These are phyloP conservation scores for Basipetospora chlamydospora DNA, from an alignment of 2,329 filamentous ascomycete species.

Conservation along the genomic window DNA sequence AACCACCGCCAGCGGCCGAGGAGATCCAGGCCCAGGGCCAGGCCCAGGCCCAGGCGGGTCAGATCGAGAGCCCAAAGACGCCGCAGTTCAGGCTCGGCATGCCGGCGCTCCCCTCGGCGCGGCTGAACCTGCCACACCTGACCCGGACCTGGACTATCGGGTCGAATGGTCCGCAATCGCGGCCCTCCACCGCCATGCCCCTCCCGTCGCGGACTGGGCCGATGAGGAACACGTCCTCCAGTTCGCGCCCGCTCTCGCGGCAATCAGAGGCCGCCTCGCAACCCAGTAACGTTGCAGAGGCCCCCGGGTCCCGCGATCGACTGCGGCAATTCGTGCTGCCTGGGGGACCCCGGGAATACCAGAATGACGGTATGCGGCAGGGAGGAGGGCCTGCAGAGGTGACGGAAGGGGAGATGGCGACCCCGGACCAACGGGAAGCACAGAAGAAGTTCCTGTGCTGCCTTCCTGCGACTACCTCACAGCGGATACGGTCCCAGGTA, in stretches of 20 bases:
- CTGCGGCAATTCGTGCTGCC: too few relatives aligned
- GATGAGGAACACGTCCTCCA: too few relatives aligned
- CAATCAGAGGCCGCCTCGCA: too few relatives aligned
- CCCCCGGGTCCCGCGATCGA: too few relatives aligned
- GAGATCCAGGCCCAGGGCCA: not conserved
- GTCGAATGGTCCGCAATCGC: slow-evolving; percentile 15
- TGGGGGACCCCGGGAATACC: too few relatives aligned
- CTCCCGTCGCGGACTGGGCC: not conserved
- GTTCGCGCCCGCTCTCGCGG: too few relatives aligned
- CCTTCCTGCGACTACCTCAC: slow-evolving; percentile 40
- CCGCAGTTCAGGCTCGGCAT: slow-evolving; percentile 24
- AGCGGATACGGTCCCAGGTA: slow-evolving; percentile 37
- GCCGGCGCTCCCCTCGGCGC: slow-evolving; percentile 24
- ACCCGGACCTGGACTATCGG: slow-evolving; percentile 22
- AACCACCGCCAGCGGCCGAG: not conserved
- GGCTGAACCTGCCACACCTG: slow-evolving; percentile 26
- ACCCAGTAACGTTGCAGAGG: too few relatives aligned
- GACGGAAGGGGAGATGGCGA: not conserved
- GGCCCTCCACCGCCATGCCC: not conserved
- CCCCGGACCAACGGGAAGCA: slow-evolving; percentile 7
- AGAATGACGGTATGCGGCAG: too few relatives aligned
- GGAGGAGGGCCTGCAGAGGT: too few relatives aligned
- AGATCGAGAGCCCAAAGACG: slow-evolving; percentile 30
- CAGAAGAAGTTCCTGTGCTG: slow-evolving; percentile 30
- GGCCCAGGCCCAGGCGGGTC: slow-evolving; percentile 10